These are phyloP conservation scores for Cinchona pubescens DNA, from an alignment of 257 asterid species.

Conservation along the genomic window DNA sequence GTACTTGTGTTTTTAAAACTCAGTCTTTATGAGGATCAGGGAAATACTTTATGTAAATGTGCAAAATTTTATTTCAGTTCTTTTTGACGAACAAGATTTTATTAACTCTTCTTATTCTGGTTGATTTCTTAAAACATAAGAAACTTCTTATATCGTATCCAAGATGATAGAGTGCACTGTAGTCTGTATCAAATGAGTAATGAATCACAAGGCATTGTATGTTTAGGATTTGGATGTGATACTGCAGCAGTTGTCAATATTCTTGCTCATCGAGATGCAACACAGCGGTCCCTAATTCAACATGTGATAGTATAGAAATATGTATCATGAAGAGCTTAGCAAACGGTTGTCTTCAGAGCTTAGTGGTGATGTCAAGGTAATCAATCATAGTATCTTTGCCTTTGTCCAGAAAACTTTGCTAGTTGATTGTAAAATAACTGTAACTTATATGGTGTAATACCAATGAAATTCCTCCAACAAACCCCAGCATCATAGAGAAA, in stretches of 20 bases:
- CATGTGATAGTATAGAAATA: conserved; percentile 72
- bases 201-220: conserved; percentile 7
- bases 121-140: neutral
- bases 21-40: neutral
- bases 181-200: neutral
- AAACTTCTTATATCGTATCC: neutral
- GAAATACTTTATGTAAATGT: neutral
- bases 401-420: neutral
- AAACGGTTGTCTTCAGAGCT: conserved; percentile 82
- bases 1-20: neutral
- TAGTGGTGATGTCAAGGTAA: conserved; percentile 72
- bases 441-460: neutral
- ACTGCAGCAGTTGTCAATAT: conserved; percentile 66
- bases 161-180: neutral
- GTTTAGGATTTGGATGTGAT: conserved; percentile 88
- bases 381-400: neutral
- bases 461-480: neutral
- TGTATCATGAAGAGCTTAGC: conserved; percentile 64
- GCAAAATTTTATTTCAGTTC: neutral
- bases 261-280: conserved; percentile 82
- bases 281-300: conserved; percentile 77
- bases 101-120: neutral
- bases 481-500: neutral
- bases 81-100: neutral
- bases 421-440: neutral